phyloP scores from a whole-genome alignment of 306 rosid genomes.

The Casuarina equisetifolia region DNA sequence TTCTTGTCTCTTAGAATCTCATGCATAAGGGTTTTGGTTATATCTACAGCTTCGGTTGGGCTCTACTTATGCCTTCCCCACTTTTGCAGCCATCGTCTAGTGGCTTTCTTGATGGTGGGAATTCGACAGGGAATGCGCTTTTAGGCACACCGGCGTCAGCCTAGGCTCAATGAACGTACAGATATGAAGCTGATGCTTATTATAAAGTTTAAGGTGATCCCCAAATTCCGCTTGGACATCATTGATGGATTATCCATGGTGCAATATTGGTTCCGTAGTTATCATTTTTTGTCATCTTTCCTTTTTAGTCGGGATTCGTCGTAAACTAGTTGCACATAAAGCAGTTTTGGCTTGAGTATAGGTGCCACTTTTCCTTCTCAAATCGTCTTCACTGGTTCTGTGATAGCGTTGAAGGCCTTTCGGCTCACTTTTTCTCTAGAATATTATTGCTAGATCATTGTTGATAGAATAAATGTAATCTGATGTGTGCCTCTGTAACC shows the following conservation, averaged over 20 bases:
- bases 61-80: slow-evolving; percentile 12
- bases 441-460: slow-evolving; percentile 2
- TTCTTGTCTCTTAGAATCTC: neutral
- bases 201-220: slow-evolving; percentile 25
- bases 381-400: slow-evolving; percentile 18
- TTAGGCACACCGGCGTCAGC: slow-evolving; percentile 43
- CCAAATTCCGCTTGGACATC: slow-evolving; percentile 8
- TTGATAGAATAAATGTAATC: neutral
- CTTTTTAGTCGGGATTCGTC: slow-evolving; percentile 2
- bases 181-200: slow-evolving; percentile 4
- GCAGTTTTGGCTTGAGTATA: slow-evolving; percentile 43
- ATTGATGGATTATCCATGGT: slow-evolving; percentile 22
- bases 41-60: neutral
- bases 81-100: slow-evolving; percentile 57
- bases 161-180: slow-evolving; percentile 25
- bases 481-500: too few species aligned
- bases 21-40: neutral
- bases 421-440: neutral
- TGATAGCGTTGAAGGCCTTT: slow-evolving; percentile 5
- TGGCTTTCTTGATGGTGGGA: slow-evolving; percentile 67
- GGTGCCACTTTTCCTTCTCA: slow-evolving; percentile 53
- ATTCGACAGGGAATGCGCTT: slow-evolving; percentile 40
- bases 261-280: slow-evolving; percentile 13
- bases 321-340: slow-evolving; percentile 18
- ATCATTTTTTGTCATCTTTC: neutral